Percentiles rank a stretch among this genome's conserved stretches.
These are phyloP conservation scores for Peronospora tabacina DNA, from an alignment of 352 stramenopile genomes.

Conservation along the genomic window DNA sequence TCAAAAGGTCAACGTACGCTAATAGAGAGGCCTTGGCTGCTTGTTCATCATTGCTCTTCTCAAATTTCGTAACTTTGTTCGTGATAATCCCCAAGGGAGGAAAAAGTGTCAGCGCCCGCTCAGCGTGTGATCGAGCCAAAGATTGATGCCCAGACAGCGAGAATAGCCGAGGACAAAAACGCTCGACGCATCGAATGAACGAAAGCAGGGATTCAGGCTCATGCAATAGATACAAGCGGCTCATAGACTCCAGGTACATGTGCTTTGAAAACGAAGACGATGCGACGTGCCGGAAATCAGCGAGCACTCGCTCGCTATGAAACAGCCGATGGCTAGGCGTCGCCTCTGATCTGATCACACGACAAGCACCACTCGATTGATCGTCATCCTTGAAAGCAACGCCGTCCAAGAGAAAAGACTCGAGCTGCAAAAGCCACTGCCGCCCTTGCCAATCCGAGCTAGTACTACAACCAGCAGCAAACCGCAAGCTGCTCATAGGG, in stretches of 20 bases:
- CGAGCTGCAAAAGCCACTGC: constrained; percentile 66
- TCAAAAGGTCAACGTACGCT: constrained; percentile 54
- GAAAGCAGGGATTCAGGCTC: constrained; percentile 41
- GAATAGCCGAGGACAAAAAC: constrained; percentile 61
- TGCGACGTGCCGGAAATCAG: constrained; percentile 57
- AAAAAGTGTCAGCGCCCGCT: constrained; percentile 60
- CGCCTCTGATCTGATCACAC: constrained; percentile 7
- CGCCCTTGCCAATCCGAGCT: constrained; percentile 43
- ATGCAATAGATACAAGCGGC: constrained; percentile 69
- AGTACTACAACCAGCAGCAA: constrained; percentile 53
- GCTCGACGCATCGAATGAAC: constrained; percentile 54
- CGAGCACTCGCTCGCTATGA: constrained; percentile 63
- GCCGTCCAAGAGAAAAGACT: constrained; percentile 52
- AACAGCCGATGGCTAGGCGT: constrained; percentile 74
- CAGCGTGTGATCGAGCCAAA: constrained; percentile 46
- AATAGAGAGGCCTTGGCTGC: constrained; percentile 33
- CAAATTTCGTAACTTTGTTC: constrained; percentile 22
- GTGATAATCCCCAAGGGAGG: constrained; percentile 47
- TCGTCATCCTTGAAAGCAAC: constrained; percentile 37
- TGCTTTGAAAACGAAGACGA: constrained; percentile 78
- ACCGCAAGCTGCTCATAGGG: constrained; percentile 72
- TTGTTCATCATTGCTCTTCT: constrained; percentile 13
- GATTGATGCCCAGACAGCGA: constrained; percentile 40
- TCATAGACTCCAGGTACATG: constrained; percentile 84
- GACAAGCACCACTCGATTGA: not conserved